Evolutionary conservation across 73 alveolate species (phyloP).

Genomic region (Diophrys sp.): DNA sequence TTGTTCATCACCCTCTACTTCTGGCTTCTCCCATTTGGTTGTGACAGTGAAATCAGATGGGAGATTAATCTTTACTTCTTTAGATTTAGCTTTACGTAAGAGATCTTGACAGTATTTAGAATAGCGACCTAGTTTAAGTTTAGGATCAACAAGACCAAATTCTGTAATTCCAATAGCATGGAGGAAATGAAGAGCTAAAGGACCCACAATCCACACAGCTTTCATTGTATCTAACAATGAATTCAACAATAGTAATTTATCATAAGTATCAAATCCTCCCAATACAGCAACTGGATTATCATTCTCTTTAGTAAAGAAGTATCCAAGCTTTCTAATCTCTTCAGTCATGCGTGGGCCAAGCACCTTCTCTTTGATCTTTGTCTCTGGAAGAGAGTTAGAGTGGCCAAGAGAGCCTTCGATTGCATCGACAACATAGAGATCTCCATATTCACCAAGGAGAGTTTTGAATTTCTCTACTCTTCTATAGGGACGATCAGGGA

Average conservation of each 20-base stretch:
- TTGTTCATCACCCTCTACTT: conserved; percentile 8
- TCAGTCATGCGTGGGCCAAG: conserved; percentile 64
- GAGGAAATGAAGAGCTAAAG: conserved; percentile 35
- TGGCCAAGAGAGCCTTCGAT: conserved; percentile 35
- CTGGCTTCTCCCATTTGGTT: conserved; percentile 23
- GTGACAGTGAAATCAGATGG: conserved; percentile 47
- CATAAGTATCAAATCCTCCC: conserved; percentile 24
- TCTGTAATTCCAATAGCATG: conserved; percentile 41
- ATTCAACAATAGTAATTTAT: conserved; percentile 32
- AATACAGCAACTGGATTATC: conserved; percentile 26
- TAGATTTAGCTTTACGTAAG: conserved; percentile 19
- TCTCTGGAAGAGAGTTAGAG: conserved; percentile 46
- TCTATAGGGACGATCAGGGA: too few species aligned
- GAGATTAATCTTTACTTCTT: conserved; percentile 24
- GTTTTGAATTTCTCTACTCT: conserved; percentile 32
- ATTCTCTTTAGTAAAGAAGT: conserved; percentile 39
- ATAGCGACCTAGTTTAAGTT: not conserved
- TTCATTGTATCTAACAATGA: conserved; percentile 23
- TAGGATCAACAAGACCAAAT: conserved; percentile 17
- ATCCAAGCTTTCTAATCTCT: conserved; percentile 52
- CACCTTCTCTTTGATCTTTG: conserved; percentile 33
- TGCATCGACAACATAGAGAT: conserved; percentile 56
- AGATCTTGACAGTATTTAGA: conserved; percentile 12
- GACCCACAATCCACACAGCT: conserved; percentile 25
- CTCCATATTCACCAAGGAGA: conserved; percentile 39